Evolutionary conservation across 148 eudicot species (phyloP).

Genomic region (Rhododendron mucronatum): DNA sequence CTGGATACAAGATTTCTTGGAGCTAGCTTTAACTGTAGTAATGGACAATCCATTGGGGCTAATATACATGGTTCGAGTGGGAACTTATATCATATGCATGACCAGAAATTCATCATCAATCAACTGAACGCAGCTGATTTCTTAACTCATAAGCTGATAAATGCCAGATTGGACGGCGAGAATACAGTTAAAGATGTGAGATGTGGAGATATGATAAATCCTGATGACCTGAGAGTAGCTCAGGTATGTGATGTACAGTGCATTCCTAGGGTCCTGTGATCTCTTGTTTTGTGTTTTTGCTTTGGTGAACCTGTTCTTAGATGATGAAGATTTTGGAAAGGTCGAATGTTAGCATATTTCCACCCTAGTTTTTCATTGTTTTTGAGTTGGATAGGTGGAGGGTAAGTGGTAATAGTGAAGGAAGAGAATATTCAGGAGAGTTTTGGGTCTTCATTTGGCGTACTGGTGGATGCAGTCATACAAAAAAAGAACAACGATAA

Average conservation of each 20-base stretch:
- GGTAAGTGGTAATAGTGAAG: background rate
- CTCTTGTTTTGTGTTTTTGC: background rate
- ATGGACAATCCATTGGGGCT: background rate
- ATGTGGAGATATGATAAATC: background rate
- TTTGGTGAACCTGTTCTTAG: background rate
- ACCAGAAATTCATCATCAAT: background rate
- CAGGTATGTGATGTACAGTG: constrained; percentile 1
- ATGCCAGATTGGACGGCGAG: constrained; percentile 13
- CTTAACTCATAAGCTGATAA: constrained; percentile 13
- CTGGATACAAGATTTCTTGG: background rate
- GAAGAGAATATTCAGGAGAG: background rate
- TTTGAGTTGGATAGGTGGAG: background rate
- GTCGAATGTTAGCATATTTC: background rate
- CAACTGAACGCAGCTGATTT: constrained; percentile 3
- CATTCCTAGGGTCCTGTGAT: background rate
- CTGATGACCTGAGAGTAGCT: background rate
- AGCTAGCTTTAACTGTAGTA: background rate
- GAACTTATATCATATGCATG: background rate
- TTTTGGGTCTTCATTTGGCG: background rate
- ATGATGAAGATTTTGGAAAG: background rate
- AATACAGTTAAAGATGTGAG: constrained; percentile 1
- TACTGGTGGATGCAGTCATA: background rate
- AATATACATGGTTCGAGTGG: background rate
- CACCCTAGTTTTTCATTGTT: background rate
- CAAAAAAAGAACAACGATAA: background rate